Evolutionary conservation across 352 stramenopile genomes (phyloP), one percentile per base, ranked within the genome.

Genomic region (Phytophthora meadii): DNA sequence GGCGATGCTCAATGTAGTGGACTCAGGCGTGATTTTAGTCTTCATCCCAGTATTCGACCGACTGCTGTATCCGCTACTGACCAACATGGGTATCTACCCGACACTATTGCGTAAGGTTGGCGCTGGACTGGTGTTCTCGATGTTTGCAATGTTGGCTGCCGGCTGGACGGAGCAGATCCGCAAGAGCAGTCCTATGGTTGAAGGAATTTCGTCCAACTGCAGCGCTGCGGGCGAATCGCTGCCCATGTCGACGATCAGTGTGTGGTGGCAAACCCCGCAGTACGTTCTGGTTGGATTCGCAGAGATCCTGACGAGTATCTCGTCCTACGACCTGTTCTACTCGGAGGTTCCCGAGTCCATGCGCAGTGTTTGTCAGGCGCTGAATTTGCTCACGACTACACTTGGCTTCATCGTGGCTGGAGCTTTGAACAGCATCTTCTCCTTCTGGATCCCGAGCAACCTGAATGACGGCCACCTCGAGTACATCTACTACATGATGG

Each of bases 231-330:
- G 70, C 0, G 80, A 93, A 54, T 62, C 64, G 27, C 75, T 96
- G 41, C 82, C 82, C 12, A 95, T 96, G 83, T 90, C 87, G 0
- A 54, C 67, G 30, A 64, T 97, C 42, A 97, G 85, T 54, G 83
- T 98, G 11, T 95, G 92, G 81, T 98, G 88, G 91, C 88, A 97
- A 53, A 90, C 89, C 4, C 90, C 88, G n/a, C 91, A 97, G 78
- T 97, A 93, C 55, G 61, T 97, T 54, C 76, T 97, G 5, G 90
- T 97, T 12, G 90, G 88, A 9, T 78, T 96, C 54, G 89, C 84
- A 14, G 90, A 97, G 62, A 97, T 97, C 62, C 68, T 97, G 54
- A 93, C 88, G 22, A 95, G 85, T 61, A 97, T 97, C 49, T 93
- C 90, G 4, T 77, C 88, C 8, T 95, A 95, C 74, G 88, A 95